Evolutionary conservation across 495 filamentous ascomycete genomes (phyloP).

Genomic region (Pseudevernia furfuracea): DNA sequence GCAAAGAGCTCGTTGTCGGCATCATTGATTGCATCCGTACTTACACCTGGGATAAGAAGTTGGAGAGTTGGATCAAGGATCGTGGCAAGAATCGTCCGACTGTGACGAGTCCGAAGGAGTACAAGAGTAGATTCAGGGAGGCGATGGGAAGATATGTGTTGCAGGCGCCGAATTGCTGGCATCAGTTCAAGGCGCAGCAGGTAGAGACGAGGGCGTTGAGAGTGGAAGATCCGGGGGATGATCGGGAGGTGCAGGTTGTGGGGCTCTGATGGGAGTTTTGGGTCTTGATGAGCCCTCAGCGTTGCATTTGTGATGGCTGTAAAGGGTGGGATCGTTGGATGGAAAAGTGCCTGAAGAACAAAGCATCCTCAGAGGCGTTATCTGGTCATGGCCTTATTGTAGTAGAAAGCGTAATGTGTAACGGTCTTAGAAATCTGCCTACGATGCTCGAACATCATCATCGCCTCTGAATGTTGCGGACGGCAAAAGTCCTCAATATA

Average conservation of each 20-base stretch:
- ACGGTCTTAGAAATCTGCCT: neutral
- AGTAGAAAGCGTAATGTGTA: neutral
- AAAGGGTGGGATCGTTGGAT: neutral
- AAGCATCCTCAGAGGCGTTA: neutral
- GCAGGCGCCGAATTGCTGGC: slow-evolving; percentile 67
- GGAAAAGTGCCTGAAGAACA: neutral
- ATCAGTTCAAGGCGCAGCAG: slow-evolving; percentile 55
- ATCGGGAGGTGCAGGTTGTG: slow-evolving; percentile 17
- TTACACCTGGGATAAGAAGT: slow-evolving; percentile 99
- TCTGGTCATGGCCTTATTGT: neutral
- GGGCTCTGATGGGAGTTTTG: neutral
- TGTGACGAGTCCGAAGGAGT: slow-evolving; percentile 94
- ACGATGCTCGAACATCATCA: neutral
- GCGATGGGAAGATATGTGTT: slow-evolving; percentile 92
- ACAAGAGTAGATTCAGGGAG: slow-evolving; percentile 90
- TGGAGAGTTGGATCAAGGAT: slow-evolving; percentile 98
- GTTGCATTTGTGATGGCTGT: slow-evolving; percentile 3
- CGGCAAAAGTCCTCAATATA: neutral
- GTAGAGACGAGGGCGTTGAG: slow-evolving; percentile 36
- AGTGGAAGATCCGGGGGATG: slow-evolving; percentile 30
- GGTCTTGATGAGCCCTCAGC: neutral
- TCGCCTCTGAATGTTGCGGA: neutral
- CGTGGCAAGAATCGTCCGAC: slow-evolving; percentile 85
- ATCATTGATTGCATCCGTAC: slow-evolving; percentile 99
- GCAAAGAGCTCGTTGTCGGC: slow-evolving; percentile 86